Evolutionary conservation across 768 basidiomycete genomes (phyloP).

Genomic region (Trametes coccinea): DNA sequence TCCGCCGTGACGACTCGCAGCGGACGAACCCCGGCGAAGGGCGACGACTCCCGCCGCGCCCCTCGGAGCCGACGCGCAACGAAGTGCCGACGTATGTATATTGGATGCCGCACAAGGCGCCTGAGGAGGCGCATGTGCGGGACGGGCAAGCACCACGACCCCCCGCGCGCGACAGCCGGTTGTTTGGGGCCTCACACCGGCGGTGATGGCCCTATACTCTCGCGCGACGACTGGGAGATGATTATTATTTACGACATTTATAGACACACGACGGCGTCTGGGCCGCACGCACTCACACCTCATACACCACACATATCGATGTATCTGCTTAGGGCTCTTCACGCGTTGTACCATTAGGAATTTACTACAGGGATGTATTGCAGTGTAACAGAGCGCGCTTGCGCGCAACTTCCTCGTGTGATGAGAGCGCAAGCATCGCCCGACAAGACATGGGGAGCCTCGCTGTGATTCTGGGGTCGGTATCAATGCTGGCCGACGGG

Average conservation of each 20-base stretch:
- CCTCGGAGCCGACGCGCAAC: conserved; percentile 29
- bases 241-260: conserved; percentile 23
- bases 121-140: conserved; percentile 29
- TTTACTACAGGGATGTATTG: conserved; percentile 13
- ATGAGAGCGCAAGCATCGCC: not conserved
- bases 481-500: not conserved
- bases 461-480: not conserved
- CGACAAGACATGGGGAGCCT: not conserved
- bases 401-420: not conserved
- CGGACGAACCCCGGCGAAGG: conserved; percentile 16
- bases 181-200: conserved; percentile 37
- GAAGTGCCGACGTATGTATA: conserved; percentile 32
- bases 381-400: not conserved
- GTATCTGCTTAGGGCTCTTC: conserved; percentile 22
- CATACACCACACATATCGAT: conserved; percentile 6
- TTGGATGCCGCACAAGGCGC: conserved; percentile 31
- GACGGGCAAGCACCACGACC: conserved; percentile 32
- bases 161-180: conserved; percentile 35
- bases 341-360: conserved; percentile 18
- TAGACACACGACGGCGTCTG: conserved; percentile 20
- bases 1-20: conserved; percentile 17
- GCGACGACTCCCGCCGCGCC: conserved; percentile 13
- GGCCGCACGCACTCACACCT: conserved; percentile 14
- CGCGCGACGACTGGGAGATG: conserved; percentile 12
- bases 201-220: conserved; percentile 36